Base-by-base conservation (phyloP, 2,329 filamentous ascomycete genomes). In the Venturia nashicola region DNA sequence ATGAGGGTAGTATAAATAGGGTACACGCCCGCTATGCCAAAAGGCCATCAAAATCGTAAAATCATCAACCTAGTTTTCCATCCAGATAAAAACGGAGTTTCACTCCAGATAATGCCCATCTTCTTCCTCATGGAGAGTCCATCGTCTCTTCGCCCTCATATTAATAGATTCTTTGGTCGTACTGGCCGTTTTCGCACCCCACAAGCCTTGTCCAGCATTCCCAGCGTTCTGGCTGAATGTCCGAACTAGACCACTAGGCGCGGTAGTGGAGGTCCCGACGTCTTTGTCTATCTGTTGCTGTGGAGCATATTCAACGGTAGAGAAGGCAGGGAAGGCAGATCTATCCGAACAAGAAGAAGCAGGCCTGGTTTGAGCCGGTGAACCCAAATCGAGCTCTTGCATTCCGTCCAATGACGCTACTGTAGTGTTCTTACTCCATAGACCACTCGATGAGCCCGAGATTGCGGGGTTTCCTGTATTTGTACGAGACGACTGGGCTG, bases 141-240 rank as follows among this genome's bases (percentile, higher is more conserved):
- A 79, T 62, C 77, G 68, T 67, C 76, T 71, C 71, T 78, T 79
- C 27, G 73, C 71, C 46, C 74, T 75, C 34, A 68, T 68, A 9
- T 71, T 71, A 63, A 70, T 27, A 51, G 20, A 65, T 1, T 40
- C 39, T 42, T 27, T 61, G 11, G 27, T 43, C 32, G 51, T 27
- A 48, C 40, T 44, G 18, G 27, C 12, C 23, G 63, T 42, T 16
- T 42, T 62, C 5, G 34, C 34, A 20, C 54, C 40, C 63, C 63
- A 65, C 59, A 65, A 60, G 18, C 63, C 59, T 20, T 9, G 12
- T 34, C 59, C 32, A 36, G 51, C 51, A 6, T 57, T 23, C n/a
- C 20, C 46, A 51, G 46, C 46, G 61, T 54, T 42, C n/a, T 62
- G 60, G 20, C 69, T 72, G 9, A 72, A 61, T n/a, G 68, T 65